Evolutionary conservation across 495 filamentous ascomycete genomes (phyloP), one percentile per base, ranked within the genome.

Genomic region (Annulohypoxylon moriforme): DNA sequence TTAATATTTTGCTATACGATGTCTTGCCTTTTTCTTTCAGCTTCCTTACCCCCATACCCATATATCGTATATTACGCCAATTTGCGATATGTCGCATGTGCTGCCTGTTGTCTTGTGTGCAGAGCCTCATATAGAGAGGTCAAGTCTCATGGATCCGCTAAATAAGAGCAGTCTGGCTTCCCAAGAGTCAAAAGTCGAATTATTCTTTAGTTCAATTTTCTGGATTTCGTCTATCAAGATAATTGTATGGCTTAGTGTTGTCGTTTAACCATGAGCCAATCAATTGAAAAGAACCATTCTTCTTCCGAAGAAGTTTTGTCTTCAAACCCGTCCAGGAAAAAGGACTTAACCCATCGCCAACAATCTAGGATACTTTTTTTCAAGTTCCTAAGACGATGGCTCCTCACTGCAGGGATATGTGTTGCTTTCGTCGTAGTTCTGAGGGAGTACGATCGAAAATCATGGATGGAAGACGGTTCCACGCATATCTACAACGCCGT

Each of bases 401-500:
- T 58, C 10, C 55, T 58, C 2, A 58, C 55, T 14, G 31, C 55
- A 11, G 16, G 4, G 24, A 58, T 58, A 10, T 58, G 55, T 25
- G 55, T 34, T 24, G 55, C 55, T 2, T 58, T 58, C 34, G 34
- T 14, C 11, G 33, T 58, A 3, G 55, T 58, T 14, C 22, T 58
- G 34, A 58, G 25, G 13, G 14, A 40, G 10, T 58, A 58, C 20
- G 34, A 58, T 14, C 31, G 20, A 10, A 58, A 40, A 14, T 6
- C 20, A 10, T 58, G 36, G 18, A 22, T 58, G 13, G 6, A 58
- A 4, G 33, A 58, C 31, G 33, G 36, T n/a, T 22, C 31, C 33
- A n/a, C 55, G 33, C 55, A 58, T 10, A 25, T 58, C 9, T 58
- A 58, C 22, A 58, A 58, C 20, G 34, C 55, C 5, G 10, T 58